Base-by-base conservation (phyloP, 495 filamentous ascomycete species). In the Penicillium ucsense region DNA sequence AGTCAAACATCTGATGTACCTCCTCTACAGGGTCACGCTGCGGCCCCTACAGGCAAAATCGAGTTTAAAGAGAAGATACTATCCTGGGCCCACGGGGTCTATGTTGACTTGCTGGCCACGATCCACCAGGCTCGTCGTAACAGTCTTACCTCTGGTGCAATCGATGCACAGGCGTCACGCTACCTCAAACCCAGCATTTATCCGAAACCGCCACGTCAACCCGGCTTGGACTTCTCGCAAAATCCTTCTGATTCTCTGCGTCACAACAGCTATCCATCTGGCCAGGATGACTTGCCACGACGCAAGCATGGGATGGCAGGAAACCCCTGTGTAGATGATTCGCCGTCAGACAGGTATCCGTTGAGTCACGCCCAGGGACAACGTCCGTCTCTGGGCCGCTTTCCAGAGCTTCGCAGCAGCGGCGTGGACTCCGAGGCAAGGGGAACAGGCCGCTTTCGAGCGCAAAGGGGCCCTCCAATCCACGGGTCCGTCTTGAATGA, bases 11-110 rank as follows among this genome's bases (percentile, higher is more conserved):
- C 55, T 9, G 53, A 27, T 20, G 55, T 31, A 29, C 52, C 43
- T 38, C 51, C 51, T 29, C 53, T 64, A 35, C 64, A 66, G 39
- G 45, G 36, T 28, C 41, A 55, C 30, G 57, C 46, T 6, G 45
- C 58, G 12, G 37, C 58, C 4, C 59, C 63, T 0, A 54, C 61
- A 6, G 60, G 46, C 3, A 85, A 80, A 55, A 64, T 71, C 4
- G 78, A 81, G 52, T 89, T 86, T 60, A 85, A 85, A 52, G 91
- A 96, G 61, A 85, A 83, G 51, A 80, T 84, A 5, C 73, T 95
- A 38, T 75, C 83, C 10, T 90, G 85, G 79, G 92, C 92, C 31
- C 87, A 96, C 61, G 76, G 78, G 43, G 81, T 91, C 27, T 97
- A 98, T 67, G 79, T 89, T 35, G 87, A 95, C 55, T 78, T 98